Evolutionary conservation across 2,329 filamentous ascomycete species (phyloP).

Genomic region (Epichloe brachyelytri): DNA sequence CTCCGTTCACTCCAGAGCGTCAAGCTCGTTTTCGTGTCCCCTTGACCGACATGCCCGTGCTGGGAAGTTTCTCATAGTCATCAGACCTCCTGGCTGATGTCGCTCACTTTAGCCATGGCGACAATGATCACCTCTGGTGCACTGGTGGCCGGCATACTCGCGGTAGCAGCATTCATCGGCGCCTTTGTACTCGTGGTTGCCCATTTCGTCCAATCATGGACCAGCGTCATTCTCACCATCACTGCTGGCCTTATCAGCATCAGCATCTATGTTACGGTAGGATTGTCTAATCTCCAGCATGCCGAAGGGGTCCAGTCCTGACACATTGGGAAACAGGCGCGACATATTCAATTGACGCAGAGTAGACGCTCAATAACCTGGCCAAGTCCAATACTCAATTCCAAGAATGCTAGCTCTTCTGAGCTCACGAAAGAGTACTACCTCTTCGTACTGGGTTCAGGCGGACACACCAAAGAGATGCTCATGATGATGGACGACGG

Average conservation of each 20-base stretch:
- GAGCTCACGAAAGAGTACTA: conserved; percentile 34
- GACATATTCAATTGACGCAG: conserved; percentile 17
- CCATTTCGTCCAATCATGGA: background rate
- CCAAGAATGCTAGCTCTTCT: background rate
- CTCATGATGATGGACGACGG: conserved; percentile 61
- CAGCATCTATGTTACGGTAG: conserved; percentile 20
- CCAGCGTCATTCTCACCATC: conserved; percentile 4
- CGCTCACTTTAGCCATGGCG: background rate
- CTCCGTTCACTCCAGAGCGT: too few species aligned
- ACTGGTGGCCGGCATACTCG: background rate
- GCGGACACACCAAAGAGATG: conserved; percentile 94
- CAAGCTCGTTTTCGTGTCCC: too few species aligned
- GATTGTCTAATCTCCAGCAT: background rate
- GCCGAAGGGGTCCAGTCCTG: background rate
- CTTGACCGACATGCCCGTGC: background rate
- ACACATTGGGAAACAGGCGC: conserved; percentile 10
- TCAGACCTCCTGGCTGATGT: background rate
- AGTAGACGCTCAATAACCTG: conserved; percentile 10
- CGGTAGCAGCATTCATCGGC: background rate
- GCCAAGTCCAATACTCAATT: conserved; percentile 1
- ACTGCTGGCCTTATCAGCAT: conserved; percentile 12
- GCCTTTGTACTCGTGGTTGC: background rate
- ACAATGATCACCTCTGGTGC: background rate
- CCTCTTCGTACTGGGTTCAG: conserved; percentile 77
- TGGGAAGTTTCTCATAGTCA: background rate